phyloP scores from a whole-genome alignment of 305 asterid genomes.

The Fraxinus platypoda region DNA sequence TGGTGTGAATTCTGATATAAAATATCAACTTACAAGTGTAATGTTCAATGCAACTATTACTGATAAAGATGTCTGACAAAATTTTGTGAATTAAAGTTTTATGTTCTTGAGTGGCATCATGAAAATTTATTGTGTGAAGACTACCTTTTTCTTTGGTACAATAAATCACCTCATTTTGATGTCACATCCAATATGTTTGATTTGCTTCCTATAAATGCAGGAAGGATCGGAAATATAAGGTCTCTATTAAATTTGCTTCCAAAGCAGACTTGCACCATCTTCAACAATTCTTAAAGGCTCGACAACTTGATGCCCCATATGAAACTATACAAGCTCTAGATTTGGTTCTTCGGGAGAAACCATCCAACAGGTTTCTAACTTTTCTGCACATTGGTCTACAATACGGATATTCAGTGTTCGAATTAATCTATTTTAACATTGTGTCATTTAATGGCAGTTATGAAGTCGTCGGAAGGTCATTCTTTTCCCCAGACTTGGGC shows the following conservation, averaged over 20 bases:
- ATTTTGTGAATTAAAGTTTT: not conserved
- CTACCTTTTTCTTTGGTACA: not conserved
- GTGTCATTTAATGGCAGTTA: conserved; percentile 40
- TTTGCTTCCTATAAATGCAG: conserved; percentile 33
- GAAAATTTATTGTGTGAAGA: not conserved
- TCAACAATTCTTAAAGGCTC: conserved; percentile 39
- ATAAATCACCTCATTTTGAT: not conserved
- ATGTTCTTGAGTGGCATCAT: not conserved
- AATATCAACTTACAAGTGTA: not conserved
- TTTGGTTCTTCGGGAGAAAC: conserved; percentile 66
- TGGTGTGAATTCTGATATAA: not conserved
- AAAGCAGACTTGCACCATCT: conserved; percentile 60
- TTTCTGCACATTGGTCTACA: no score
- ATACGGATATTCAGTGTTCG: not conserved
- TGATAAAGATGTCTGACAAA: not conserved
- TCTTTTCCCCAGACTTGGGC: conserved; percentile 46
- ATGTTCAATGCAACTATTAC: not conserved
- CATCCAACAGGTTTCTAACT: conserved; percentile 36
- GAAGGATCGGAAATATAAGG: conserved; percentile 60
- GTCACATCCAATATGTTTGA: not conserved
- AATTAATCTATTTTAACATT: not conserved
- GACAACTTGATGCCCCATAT: conserved; percentile 59
- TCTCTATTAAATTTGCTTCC: conserved; percentile 60
- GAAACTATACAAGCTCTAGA: conserved; percentile 80
- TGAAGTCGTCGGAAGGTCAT: conserved; percentile 70